phyloP scores from a whole-genome alignment of 2,329 filamentous ascomycete genomes.

The Colletotrichum lini region DNA sequence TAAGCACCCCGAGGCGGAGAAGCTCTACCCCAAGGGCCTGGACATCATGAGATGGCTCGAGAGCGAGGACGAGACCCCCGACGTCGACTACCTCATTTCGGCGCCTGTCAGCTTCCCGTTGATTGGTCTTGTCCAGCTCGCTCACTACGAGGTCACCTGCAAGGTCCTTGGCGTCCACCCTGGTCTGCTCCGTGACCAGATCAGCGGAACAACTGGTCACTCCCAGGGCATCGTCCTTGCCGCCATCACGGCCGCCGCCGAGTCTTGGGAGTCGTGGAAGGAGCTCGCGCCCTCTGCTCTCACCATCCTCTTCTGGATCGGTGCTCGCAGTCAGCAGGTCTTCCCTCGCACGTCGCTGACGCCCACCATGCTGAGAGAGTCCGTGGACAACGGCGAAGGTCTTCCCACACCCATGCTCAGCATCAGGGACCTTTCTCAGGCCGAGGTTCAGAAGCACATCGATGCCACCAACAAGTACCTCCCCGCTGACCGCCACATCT shows the following conservation, averaged over 20 bases:
- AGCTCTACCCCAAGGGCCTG: slow-evolving; percentile 97
- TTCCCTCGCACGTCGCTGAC: slow-evolving; percentile 96
- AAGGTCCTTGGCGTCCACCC: slow-evolving; percentile 91
- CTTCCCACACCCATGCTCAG: slow-evolving; percentile 97
- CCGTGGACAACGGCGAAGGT: slow-evolving; percentile 94
- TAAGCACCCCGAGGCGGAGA: slow-evolving; percentile 87
- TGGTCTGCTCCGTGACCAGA: slow-evolving; percentile 86
- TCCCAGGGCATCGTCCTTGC: slow-evolving; percentile 97
- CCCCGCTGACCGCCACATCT: slow-evolving; percentile 91
- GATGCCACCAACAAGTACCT: slow-evolving; percentile 97
- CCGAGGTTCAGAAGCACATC: slow-evolving; percentile 95
- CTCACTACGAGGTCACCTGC: slow-evolving; percentile 95
- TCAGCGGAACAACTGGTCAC: slow-evolving; percentile 93
- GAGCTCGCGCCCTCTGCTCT: slow-evolving; percentile 84
- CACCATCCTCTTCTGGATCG: slow-evolving; percentile 98
- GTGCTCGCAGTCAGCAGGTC: slow-evolving; percentile 95
- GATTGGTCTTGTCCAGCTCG: slow-evolving; percentile 95
- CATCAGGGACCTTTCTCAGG: slow-evolving; percentile 90
- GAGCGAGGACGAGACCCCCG: slow-evolving; percentile 89
- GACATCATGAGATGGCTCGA: slow-evolving; percentile 96
- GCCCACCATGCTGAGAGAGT: slow-evolving; percentile 91
- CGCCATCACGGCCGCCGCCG: slow-evolving; percentile 89
- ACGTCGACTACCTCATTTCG: slow-evolving; percentile 93
- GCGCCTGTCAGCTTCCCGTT: slow-evolving; percentile 96
- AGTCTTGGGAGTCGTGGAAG: slow-evolving; percentile 93